phyloP scores from a whole-genome alignment of 192 early-diverging fungal species.

The Gamsiella multidivaricata region DNA sequence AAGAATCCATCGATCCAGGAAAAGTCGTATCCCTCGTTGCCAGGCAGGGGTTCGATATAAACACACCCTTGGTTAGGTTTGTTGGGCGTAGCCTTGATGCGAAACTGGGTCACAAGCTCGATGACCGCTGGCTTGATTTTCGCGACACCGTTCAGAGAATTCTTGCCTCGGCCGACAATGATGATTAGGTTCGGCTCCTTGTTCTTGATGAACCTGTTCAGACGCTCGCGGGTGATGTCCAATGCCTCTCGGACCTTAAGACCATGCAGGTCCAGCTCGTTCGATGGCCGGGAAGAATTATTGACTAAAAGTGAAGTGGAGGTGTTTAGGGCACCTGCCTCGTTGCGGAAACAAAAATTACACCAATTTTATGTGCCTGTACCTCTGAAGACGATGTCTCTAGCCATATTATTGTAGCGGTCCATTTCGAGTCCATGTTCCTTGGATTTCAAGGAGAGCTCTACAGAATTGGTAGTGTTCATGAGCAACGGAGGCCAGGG shows the following conservation, averaged over 20 bases:
- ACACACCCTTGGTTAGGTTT: conserved; percentile 71
- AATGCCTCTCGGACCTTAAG: conserved; percentile 73
- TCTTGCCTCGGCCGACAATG: conserved; percentile 75
- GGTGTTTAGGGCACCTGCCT: neutral
- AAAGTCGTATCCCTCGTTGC: conserved; percentile 55
- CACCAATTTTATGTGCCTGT: neutral
- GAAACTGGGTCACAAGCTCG: conserved; percentile 62
- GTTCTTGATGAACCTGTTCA: conserved; percentile 61
- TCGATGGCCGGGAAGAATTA: conserved; percentile 51
- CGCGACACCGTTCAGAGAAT: conserved; percentile 63
- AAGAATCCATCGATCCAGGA: conserved; percentile 59
- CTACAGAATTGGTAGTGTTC: conserved; percentile 8
- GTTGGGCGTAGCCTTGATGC: conserved; percentile 61
- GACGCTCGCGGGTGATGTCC: conserved; percentile 57
- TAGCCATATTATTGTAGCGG: conserved; percentile 64
- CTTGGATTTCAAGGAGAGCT: conserved; percentile 65
- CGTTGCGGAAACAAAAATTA: neutral
- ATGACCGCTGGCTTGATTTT: conserved; percentile 77
- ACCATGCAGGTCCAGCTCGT: conserved; percentile 78
- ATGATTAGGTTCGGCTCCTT: conserved; percentile 59
- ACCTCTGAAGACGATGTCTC: conserved; percentile 60
- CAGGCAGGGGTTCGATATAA: conserved; percentile 60
- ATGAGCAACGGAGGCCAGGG: neutral
- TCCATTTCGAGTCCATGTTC: conserved; percentile 67
- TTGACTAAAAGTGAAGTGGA: conserved; percentile 43